Base-by-base conservation (phyloP, 78 protist genomes). In the Anaeramoeba flamelloides region DNA sequence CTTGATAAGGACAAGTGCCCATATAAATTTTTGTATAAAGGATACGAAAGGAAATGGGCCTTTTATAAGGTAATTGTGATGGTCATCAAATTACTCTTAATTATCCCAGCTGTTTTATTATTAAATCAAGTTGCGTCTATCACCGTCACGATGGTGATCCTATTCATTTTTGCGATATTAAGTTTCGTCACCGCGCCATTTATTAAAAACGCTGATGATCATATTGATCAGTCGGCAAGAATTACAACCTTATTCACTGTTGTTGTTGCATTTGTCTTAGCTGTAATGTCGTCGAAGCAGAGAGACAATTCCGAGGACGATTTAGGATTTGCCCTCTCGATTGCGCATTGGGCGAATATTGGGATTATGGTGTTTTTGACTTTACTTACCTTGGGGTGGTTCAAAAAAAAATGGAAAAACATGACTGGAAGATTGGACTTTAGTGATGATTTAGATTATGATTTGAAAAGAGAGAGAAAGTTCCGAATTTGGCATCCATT, bases 1-100 rank as follows among this genome's bases (percentile, higher is more conserved):
- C 69, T 53, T 17, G 69, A 53, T 53, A 53, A 53, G 17, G 69
- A 53, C 69, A 53, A 53, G 69, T 53, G 69, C 69, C 69, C 69
- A 17, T 53, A 53, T 53, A 53, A 53, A 53, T 53, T 53, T 53
- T 8, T 53, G 69, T 53, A 53, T 17, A 53, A 53, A 17, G 69
- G 69, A 53, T 53, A 53, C 69, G 69, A 53, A 17, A 8, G 69
- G 34, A 53, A 53, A 53, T 53, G 69, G 69, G 8, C 69, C 69
- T 8, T 8, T 53, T 53, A 53, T 17, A 53, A 53, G 17, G 8
- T 17, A 53, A 53, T 53, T 17, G 17, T 53, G 34, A 53, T 53
- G 69, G 69, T 17, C 17, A 53, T 53, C 17, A 53, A 53, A 53
- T 17, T 53, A 26, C 69, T 53, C 17, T 17, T 53, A 26, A 53